Evolutionary conservation across 176 grass and related monocot species (phyloP).

Genomic region (Secale cereale): DNA sequence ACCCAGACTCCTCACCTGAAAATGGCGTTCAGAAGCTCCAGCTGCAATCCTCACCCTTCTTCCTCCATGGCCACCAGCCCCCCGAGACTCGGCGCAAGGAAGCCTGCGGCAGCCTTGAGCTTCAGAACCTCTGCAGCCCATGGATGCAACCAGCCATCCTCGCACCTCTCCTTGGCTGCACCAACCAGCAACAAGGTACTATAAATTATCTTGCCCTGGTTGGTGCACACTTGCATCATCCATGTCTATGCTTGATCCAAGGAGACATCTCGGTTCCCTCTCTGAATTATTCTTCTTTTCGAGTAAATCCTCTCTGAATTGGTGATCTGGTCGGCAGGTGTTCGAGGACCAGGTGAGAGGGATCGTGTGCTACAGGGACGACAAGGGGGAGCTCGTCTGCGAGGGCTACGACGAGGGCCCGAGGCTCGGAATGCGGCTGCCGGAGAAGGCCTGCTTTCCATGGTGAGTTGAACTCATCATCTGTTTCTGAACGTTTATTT

Average conservation of each 20-base stretch:
- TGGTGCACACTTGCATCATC: not conserved
- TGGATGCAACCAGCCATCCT: constrained; percentile 4
- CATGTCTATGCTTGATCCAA: not conserved
- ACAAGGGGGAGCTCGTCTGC: constrained; percentile 73
- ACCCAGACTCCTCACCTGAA: not conserved
- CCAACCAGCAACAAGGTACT: constrained; percentile 25
- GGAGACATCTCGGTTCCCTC: not conserved
- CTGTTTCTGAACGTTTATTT: not conserved
- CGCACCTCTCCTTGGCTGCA: constrained; percentile 11
- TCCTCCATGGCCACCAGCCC: not conserved
- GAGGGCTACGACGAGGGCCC: constrained; percentile 92
- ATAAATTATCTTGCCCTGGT: not conserved
- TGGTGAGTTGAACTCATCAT: constrained; percentile 22
- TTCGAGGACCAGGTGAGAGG: constrained; percentile 80
- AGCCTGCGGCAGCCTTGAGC: not conserved
- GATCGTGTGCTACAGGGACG: constrained; percentile 79
- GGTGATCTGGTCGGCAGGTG: constrained; percentile 29
- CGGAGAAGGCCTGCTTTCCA: constrained; percentile 50
- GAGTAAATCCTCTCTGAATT: not conserved
- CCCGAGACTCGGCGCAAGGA: constrained; percentile 16
- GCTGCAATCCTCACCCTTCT: not conserved
- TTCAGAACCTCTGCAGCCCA: constrained; percentile 23
- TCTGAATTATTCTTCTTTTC: not conserved
- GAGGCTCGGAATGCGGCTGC: constrained; percentile 33
- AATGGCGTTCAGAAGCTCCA: constrained; percentile 27